A percentile compares a stretch with the other conserved stretches of the same genome.
Evolutionary conservation across 352 stramenopile genomes (phyloP).

Genomic region (Phytophthora pinifolia): DNA sequence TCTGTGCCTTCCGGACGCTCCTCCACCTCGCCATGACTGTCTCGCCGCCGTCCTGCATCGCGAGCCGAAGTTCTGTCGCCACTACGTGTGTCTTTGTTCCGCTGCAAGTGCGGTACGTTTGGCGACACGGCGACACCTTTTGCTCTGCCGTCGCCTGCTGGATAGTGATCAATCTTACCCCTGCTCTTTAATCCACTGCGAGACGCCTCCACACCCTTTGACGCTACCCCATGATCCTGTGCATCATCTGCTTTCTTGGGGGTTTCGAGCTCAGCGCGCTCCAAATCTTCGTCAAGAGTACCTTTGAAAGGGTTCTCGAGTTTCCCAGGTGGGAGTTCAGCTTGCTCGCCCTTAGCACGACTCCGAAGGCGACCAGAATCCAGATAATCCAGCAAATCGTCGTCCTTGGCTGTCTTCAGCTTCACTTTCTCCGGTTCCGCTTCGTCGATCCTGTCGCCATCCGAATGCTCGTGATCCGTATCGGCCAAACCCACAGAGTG

Average conservation of each 20-base stretch:
- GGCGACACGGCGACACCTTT: neutral
- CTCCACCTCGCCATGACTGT: neutral
- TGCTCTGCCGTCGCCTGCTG: neutral
- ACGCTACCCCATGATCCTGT: neutral
- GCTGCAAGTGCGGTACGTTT: neutral
- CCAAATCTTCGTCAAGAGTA: conserved; percentile 4
- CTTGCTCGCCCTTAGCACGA: conserved; percentile 3
- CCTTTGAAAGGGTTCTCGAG: conserved; percentile 4
- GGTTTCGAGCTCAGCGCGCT: conserved; percentile 6
- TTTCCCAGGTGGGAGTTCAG: neutral
- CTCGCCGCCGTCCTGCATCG: neutral
- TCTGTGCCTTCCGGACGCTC: conserved; percentile 13
- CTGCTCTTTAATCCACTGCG: neutral
- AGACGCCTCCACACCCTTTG: neutral
- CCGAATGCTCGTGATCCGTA: conserved; percentile 7
- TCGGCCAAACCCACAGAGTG: conserved; percentile 12
- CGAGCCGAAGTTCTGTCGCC: neutral
- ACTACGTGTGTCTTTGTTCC: neutral
- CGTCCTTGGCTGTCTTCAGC: conserved; percentile 1
- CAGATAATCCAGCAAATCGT: conserved; percentile 1
- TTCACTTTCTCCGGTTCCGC: conserved; percentile 8
- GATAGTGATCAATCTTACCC: neutral
- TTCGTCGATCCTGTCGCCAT: conserved; percentile 4
- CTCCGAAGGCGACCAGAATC: neutral
- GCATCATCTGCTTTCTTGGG: conserved; percentile 5